Conservation (phyloP, 1,284 basidiomycete species). For the Cystobasidium pallidum region DNA sequence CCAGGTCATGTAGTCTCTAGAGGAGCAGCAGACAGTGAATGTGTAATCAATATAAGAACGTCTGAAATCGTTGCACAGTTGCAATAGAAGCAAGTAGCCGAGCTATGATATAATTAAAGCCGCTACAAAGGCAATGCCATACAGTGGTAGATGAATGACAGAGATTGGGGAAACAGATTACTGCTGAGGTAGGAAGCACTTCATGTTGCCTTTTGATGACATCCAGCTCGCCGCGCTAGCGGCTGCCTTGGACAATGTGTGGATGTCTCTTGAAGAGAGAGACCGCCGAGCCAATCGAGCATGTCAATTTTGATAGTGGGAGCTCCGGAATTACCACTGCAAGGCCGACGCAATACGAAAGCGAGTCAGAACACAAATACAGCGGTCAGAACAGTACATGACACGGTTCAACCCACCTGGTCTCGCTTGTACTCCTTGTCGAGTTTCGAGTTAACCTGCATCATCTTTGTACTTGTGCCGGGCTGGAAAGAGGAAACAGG, state of each 20-base stretch:
- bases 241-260: too few species aligned
- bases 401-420: neutral
- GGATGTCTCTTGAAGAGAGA: neutral
- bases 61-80: too few species aligned
- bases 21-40: too few species aligned
- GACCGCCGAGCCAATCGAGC: neutral
- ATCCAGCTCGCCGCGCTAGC: neutral
- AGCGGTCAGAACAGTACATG: too few species aligned
- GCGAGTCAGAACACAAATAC: neutral
- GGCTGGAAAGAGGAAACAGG: neutral
- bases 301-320: too few species aligned
- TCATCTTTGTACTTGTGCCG: constrained; percentile 20
- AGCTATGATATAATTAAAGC: neutral
- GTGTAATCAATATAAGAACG: too few species aligned
- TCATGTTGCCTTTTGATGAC: too few species aligned
- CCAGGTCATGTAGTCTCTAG: too few species aligned
- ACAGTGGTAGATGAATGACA: neutral
- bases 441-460: constrained; percentile 21
- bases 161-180: neutral
- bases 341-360: too few species aligned
- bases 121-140: neutral
- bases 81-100: too few species aligned
- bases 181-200: too few species aligned
- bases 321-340: constrained; percentile 15
- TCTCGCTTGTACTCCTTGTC: constrained; percentile 28